Conservation (phyloP, 2,329 filamentous ascomycete genomes). For the Penicillium thymicola region DNA sequence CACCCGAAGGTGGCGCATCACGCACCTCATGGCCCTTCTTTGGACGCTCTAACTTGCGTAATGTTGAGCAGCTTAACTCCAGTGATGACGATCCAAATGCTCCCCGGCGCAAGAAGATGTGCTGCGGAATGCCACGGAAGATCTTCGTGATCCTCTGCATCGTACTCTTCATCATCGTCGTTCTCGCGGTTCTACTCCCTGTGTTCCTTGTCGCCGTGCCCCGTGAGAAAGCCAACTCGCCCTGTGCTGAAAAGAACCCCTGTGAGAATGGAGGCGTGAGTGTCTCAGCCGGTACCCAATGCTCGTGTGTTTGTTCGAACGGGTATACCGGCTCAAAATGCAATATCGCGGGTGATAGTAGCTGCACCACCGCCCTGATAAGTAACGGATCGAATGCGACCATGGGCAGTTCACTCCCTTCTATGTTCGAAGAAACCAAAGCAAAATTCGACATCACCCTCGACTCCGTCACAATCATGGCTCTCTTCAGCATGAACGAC, state of each 20-base stretch:
- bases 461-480: constrained; percentile 65
- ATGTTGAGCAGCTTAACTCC: constrained; percentile 26
- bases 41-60: constrained; percentile 34
- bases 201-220: constrained; percentile 61
- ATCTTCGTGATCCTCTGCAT: constrained; percentile 66
- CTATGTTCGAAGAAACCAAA: constrained; percentile 64
- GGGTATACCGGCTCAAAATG: constrained; percentile 72
- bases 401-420: constrained; percentile 73
- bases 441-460: constrained; percentile 74
- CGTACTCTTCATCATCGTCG: constrained; percentile 67
- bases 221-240: constrained; percentile 42
- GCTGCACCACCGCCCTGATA: constrained; percentile 53
- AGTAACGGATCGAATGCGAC: constrained; percentile 63
- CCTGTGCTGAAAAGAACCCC: constrained; percentile 59
- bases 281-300: constrained; percentile 63
- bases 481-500: constrained; percentile 70
- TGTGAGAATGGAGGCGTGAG: constrained; percentile 82
- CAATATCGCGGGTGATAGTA: constrained; percentile 47
- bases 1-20: constrained; percentile 39
- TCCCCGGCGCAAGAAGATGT: constrained; percentile 52
- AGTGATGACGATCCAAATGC: constrained; percentile 22
- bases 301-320: constrained; percentile 84
- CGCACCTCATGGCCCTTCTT: constrained; percentile 41
- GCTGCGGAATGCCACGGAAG: constrained; percentile 82
- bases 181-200: constrained; percentile 79